A percentile compares a stretch with the other conserved stretches of the same genome.
phyloP scores from a whole-genome alignment of 2,329 filamentous ascomycete species.

The Claviceps humidiphila region DNA sequence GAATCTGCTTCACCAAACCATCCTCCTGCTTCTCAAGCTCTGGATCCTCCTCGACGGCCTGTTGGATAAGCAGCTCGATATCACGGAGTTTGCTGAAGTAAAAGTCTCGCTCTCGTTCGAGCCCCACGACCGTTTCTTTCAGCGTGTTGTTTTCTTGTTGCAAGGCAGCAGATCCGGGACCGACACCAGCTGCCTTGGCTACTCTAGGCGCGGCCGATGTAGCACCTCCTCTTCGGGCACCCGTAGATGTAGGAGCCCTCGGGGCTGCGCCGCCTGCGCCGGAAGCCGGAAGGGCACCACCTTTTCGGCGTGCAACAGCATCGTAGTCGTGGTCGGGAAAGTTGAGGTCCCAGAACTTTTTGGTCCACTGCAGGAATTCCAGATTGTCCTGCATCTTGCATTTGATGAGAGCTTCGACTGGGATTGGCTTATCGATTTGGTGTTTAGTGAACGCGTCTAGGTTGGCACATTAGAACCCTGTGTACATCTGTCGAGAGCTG shows the following conservation, averaged over 20 bases:
- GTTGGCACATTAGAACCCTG: constrained; percentile 5
- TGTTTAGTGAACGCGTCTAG: constrained; percentile 75
- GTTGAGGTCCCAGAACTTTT: constrained; percentile 96
- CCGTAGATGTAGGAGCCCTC: constrained; percentile 34
- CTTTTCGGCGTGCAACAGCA: constrained; percentile 73
- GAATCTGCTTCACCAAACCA: constrained; percentile 86
- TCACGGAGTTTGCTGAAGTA: constrained; percentile 98
- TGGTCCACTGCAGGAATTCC: constrained; percentile 95
- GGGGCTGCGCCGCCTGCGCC: constrained; percentile 24
- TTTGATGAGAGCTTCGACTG: constrained; percentile 79
- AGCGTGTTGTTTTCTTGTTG: constrained; percentile 76
- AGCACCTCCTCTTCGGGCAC: constrained; percentile 41
- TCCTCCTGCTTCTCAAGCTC: constrained; percentile 91
- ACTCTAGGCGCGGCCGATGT: constrained; percentile 38
- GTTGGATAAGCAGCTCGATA: constrained; percentile 89
- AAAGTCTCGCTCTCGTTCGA: constrained; percentile 95
- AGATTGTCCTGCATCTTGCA: constrained; percentile 99
- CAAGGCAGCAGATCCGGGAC: constrained; percentile 56
- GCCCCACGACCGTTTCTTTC: constrained; percentile 87
- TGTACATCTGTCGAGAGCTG: background rate
- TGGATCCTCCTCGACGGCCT: constrained; percentile 81
- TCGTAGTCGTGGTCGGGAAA: constrained; percentile 97
- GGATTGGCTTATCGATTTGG: constrained; percentile 76
- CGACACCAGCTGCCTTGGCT: constrained; percentile 33
- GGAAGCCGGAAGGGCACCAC: constrained; percentile 44